Percentiles rank a stretch among this genome's conserved stretches.
phyloP scores from a whole-genome alignment of 2,329 filamentous ascomycete species.

The Tolypocladium tropicale region DNA sequence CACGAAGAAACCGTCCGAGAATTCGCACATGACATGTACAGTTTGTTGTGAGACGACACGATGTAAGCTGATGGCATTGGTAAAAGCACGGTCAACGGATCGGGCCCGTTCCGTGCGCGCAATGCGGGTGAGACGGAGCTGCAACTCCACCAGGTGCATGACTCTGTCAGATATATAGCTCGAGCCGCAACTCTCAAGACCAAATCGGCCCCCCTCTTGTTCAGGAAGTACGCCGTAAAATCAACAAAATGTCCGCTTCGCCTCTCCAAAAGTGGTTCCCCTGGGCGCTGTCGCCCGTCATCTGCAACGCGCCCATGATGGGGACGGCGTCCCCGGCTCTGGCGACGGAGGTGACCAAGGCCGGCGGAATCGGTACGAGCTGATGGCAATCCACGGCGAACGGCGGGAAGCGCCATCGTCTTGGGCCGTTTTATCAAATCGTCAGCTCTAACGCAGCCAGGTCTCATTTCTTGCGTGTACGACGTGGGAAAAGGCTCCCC shows the following conservation, averaged over 20 bases:
- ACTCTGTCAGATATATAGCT: neutral
- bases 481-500: slow-evolving; percentile 18
- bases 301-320: slow-evolving; percentile 27
- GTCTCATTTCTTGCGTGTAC: slow-evolving; percentile 21
- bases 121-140: neutral
- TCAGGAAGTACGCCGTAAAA: neutral
- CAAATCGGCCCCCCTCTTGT: neutral
- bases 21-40: neutral
- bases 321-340: slow-evolving; percentile 20
- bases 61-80: neutral
- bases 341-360: slow-evolving; percentile 26
- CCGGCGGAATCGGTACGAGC: slow-evolving; percentile 24
- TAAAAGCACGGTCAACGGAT: neutral
- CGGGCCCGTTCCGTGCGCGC: neutral
- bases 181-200: too few species aligned
- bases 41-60: neutral
- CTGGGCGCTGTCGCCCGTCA: slow-evolving; percentile 17
- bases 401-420: neutral
- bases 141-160: neutral
- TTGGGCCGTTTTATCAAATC: neutral
- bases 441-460: slow-evolving; percentile 6
- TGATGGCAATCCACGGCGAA: neutral
- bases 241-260: neutral
- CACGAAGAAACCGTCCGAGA: too few species aligned
- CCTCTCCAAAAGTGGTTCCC: slow-evolving; percentile 18